Percentiles rank a stretch among this genome's conserved stretches.
phyloP scores from a whole-genome alignment of 1,284 basidiomycete species.

The Psilocybe mexicana region DNA sequence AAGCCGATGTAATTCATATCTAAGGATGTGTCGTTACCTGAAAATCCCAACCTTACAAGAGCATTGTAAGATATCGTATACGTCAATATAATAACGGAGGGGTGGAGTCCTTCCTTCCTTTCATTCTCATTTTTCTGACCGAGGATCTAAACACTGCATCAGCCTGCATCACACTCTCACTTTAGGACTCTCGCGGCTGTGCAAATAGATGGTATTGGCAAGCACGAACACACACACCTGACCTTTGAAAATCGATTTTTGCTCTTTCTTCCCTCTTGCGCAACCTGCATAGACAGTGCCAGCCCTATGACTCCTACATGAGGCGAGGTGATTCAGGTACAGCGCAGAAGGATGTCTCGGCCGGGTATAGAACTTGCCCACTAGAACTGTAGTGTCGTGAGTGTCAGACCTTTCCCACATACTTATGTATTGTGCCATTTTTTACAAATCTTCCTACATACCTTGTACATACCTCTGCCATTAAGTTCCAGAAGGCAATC shows the following conservation, averaged over 20 bases:
- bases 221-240: conserved; percentile 16
- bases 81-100: too few species aligned
- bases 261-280: conserved; percentile 33
- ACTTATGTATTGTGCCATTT: not conserved
- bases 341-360: conserved; percentile 61
- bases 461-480: too few species aligned
- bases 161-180: too few species aligned
- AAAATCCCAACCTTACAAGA: too few species aligned
- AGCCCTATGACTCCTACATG: conserved; percentile 47
- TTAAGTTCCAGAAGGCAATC: too few species aligned
- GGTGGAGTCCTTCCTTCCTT: too few species aligned
- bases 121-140: too few species aligned
- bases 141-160: too few species aligned
- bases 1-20: too few species aligned
- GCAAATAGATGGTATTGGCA: conserved; percentile 1
- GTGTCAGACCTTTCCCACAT: conserved; percentile 78
- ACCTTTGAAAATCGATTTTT: conserved; percentile 11
- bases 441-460: not conserved
- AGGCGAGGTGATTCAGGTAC: conserved; percentile 71
- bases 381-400: conserved; percentile 54
- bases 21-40: too few species aligned
- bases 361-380: conserved; percentile 63
- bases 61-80: too few species aligned
- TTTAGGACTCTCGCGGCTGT: too few species aligned
- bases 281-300: conserved; percentile 78